Conservation (phyloP, 345 rosid species). For the Nephelium lappaceum region DNA sequence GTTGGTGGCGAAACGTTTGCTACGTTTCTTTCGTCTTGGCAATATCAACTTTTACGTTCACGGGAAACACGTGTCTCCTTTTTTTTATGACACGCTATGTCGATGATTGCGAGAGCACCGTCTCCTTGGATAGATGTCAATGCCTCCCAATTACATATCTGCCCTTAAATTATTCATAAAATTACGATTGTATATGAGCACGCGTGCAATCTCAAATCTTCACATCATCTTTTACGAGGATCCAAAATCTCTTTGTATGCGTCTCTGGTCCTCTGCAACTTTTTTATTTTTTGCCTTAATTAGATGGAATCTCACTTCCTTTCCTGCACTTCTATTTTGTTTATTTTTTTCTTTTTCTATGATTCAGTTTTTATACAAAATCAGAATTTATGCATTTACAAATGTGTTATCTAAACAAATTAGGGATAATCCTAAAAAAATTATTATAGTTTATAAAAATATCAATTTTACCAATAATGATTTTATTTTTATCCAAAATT, state of each 20-base stretch:
- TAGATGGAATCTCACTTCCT: too few relatives aligned
- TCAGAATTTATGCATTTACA: too few relatives aligned
- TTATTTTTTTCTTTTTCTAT: too few relatives aligned
- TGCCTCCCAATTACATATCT: background rate
- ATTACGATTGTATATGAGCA: background rate
- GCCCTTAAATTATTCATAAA: background rate
- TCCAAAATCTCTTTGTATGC: background rate
- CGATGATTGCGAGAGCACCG: slow-evolving; percentile 22
- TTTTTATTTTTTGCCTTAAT: too few relatives aligned
- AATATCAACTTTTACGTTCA: background rate
- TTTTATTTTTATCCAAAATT: too few relatives aligned
- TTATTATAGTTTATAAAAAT: too few relatives aligned
- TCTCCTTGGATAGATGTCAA: background rate
- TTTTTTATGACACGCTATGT: background rate
- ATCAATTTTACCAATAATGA: too few relatives aligned
- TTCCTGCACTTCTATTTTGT: too few relatives aligned
- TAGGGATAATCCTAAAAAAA: too few relatives aligned
- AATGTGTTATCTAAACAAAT: too few relatives aligned
- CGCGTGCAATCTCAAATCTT: background rate
- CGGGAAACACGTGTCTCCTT: slow-evolving; percentile 6
- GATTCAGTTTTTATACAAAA: too few relatives aligned
- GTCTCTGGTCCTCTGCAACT: too few relatives aligned
- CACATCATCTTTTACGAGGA: background rate
- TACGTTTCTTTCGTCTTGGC: background rate
- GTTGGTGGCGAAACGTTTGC: background rate